A percentile compares a stretch with the other conserved stretches of the same genome.
These are phyloP conservation scores for Pelargonium nanum DNA, from an alignment of 345 rosid species.

Conservation along the genomic window DNA sequence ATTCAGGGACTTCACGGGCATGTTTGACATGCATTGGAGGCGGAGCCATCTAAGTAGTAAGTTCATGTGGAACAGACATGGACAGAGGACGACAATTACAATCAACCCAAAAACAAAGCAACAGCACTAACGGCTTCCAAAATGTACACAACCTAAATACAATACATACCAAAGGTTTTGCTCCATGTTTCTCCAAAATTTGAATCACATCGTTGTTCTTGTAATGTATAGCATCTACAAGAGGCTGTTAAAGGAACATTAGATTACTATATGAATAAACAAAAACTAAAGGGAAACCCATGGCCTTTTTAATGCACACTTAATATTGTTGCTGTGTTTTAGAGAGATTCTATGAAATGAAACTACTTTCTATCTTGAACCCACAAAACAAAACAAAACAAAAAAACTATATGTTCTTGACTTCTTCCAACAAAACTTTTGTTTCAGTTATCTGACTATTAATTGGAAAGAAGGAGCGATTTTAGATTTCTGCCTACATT, in stretches of 20 bases:
- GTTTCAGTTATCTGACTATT: no score
- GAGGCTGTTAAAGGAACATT: constrained; percentile 43
- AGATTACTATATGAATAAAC: neutral
- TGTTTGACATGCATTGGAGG: constrained; percentile 71
- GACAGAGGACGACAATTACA: neutral
- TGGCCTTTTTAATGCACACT: neutral
- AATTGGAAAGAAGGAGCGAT: no score
- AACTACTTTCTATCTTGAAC: neutral
- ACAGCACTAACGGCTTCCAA: neutral
- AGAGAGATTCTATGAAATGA: neutral
- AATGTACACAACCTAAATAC: neutral
- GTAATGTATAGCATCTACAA: constrained; percentile 72
- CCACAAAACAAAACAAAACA: no score
- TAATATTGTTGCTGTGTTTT: no score
- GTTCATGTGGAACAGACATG: neutral
- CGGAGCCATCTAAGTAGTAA: constrained; percentile 49
- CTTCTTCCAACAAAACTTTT: no score
- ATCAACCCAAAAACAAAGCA: neutral
- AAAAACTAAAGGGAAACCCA: constrained; percentile 1
- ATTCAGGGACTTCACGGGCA: constrained; percentile 69
- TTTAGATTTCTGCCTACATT: neutral
- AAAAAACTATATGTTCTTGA: neutral
- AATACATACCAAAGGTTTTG: constrained; percentile 49
- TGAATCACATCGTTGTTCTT: constrained; percentile 59
- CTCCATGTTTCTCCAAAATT: constrained; percentile 69